A percentile compares a stretch with the other conserved stretches of the same genome.
Conservation (phyloP, 306 rosid species). For the Sophora flavescens region DNA sequence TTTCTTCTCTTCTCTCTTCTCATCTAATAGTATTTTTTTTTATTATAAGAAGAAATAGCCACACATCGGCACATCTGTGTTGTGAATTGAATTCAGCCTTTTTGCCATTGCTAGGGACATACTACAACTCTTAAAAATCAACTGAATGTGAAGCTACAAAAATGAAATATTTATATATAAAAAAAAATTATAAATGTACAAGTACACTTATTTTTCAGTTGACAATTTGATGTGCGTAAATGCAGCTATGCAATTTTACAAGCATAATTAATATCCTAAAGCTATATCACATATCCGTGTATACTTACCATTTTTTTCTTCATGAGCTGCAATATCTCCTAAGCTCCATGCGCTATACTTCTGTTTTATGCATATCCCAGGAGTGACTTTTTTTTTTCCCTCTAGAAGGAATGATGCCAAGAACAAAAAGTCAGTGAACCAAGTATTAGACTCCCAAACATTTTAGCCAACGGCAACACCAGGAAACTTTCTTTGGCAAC, state of each 20-base stretch:
- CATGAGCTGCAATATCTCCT: conserved; percentile 22
- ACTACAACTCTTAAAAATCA: background rate
- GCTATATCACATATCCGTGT: conserved; percentile 38
- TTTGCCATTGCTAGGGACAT: background rate
- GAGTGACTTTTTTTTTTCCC: conserved; percentile 35
- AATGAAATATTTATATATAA: conserved; percentile 25
- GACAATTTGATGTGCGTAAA: conserved; percentile 12
- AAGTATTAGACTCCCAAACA: conserved; percentile 57
- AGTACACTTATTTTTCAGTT: conserved; percentile 21
- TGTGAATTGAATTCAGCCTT: background rate
- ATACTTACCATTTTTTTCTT: conserved; percentile 29
- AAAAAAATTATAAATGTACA: background rate
- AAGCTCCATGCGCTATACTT: background rate
- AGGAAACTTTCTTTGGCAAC: conserved; percentile 62
- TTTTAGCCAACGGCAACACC: conserved; percentile 60
- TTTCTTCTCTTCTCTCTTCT: no score
- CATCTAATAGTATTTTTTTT: no score
- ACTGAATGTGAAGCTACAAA: conserved; percentile 20
- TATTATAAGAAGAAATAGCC: background rate
- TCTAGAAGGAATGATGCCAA: conserved; percentile 18
- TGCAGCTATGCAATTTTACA: conserved; percentile 37
- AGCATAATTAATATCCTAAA: conserved; percentile 13
- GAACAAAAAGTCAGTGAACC: conserved; percentile 4
- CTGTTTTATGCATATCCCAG: background rate
- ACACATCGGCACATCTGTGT: background rate